Evolutionary conservation across 768 basidiomycete genomes (phyloP), one percentile per base, ranked within the genome.

Genomic region (Rhodotorula graminis): DNA sequence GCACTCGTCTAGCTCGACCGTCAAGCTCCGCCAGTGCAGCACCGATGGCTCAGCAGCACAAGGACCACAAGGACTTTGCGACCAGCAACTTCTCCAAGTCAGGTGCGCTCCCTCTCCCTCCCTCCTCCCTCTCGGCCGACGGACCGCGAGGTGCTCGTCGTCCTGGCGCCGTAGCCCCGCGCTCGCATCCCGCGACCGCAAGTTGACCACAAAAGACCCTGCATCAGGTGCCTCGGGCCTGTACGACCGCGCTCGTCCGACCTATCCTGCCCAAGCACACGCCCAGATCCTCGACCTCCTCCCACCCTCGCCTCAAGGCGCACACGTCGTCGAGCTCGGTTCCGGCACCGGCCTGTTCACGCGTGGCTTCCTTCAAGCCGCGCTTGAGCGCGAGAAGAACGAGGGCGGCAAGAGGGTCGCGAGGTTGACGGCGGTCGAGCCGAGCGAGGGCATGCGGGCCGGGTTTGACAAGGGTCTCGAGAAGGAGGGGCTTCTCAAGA

Each of bases 401-500:
- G 29, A 11, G 33, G 12, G 23, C 52, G 29, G n/a, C 44, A 46
- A 46, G 14, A 40, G 21, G n/a, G 46, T 75, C 5, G 18, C 29
- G 42, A 80, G 84, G 59, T 80, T 94, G 27, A 84, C 84, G 63
- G 91, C 90, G 9, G 78, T 93, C 46, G 94, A 97, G 80, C 94
- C 94, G 46, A 80, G 89, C 75, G 83, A 84, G 58, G 94, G 93
- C 42, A 96, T 96, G 94, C 85, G 93, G 64, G 82, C 84, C 7
- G 83, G 85, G 4, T 96, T 93, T 82, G 77, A 80, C 19, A 83
- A 87, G 72, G 85, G 31, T 21, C 15, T 53, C 15, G 46, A 63
- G n/a, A 53, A 33, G 31, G 19, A 52, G 50, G 50, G 25, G 50
- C 25, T 59, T 12, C 46, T 59, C 3, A 42, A 47, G 33, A 46